Conservation (phyloP, 306 rosid species). For the Boehmeria nivea region DNA sequence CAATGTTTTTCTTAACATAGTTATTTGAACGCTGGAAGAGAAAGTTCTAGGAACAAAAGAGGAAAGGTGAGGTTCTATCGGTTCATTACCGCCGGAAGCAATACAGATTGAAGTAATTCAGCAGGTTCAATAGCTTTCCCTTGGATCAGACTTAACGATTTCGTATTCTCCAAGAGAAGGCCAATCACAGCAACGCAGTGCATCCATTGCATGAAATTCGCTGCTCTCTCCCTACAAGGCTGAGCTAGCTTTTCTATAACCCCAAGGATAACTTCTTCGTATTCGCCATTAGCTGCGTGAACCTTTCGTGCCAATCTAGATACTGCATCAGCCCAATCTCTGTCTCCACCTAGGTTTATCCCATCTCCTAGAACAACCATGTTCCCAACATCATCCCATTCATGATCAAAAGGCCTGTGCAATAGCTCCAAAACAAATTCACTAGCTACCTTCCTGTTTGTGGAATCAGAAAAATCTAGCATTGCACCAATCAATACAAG, state of each 20-base stretch:
- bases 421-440: slow-evolving; percentile 75
- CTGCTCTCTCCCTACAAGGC: slow-evolving; percentile 92
- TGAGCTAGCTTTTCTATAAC: slow-evolving; percentile 66
- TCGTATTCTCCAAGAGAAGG: slow-evolving; percentile 72
- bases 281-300: slow-evolving; percentile 76
- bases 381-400: slow-evolving; percentile 73
- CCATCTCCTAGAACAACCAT: slow-evolving; percentile 87
- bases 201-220: slow-evolving; percentile 83
- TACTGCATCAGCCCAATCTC: slow-evolving; percentile 85
- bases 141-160: slow-evolving; percentile 47
- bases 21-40: neutral
- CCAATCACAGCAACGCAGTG: slow-evolving; percentile 75
- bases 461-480: slow-evolving; percentile 82
- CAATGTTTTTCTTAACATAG: neutral
- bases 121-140: slow-evolving; percentile 60
- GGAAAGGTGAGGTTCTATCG: slow-evolving; percentile 2
- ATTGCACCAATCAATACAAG: slow-evolving; percentile 80
- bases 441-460: slow-evolving; percentile 75
- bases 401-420: slow-evolving; percentile 76
- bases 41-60: neutral
- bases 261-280: slow-evolving; percentile 70
- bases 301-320: slow-evolving; percentile 70
- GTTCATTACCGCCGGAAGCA: slow-evolving; percentile 80
- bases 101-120: slow-evolving; percentile 64
- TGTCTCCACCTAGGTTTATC: slow-evolving; percentile 84